Conservation (phyloP, 352 stramenopile genomes). For the Globisporangium spinosum region DNA sequence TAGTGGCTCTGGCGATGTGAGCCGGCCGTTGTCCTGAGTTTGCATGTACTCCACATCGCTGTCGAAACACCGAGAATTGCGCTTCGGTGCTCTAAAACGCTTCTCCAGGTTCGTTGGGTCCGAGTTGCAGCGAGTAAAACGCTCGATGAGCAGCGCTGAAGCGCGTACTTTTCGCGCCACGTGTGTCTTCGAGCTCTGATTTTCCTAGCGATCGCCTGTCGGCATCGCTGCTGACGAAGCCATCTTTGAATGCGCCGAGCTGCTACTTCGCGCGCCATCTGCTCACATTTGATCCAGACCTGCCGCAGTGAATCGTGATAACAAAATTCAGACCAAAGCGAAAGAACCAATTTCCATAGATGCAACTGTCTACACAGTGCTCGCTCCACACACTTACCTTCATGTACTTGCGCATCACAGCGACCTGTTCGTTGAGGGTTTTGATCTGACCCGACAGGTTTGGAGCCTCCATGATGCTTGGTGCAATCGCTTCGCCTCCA, state of each 20-base stretch:
- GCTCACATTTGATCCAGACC: slow-evolving; percentile 69
- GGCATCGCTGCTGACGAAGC: slow-evolving; percentile 18
- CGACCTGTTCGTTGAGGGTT: slow-evolving; percentile 43
- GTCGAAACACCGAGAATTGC: slow-evolving; percentile 5
- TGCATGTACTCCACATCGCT: neutral
- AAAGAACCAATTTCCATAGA: neutral
- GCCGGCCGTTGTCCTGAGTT: neutral
- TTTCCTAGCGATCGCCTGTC: slow-evolving; percentile 10
- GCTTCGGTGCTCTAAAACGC: slow-evolving; percentile 4
- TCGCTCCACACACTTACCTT: slow-evolving; percentile 29
- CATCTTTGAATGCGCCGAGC: slow-evolving; percentile 47
- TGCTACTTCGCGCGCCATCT: slow-evolving; percentile 44
- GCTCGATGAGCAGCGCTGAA: neutral
- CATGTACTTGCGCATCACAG: slow-evolving; percentile 66
- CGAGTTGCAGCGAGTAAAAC: neutral
- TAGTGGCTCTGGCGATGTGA: slow-evolving; percentile 3
- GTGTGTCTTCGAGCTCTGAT: slow-evolving; percentile 14
- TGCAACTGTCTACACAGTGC: neutral
- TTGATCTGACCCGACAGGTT: slow-evolving; percentile 23
- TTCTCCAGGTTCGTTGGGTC: slow-evolving; percentile 30
- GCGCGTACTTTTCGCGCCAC: slow-evolving; percentile 20
- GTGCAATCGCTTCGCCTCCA: neutral
- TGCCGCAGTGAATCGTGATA: slow-evolving; percentile 5
- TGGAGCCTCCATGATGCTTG: neutral
- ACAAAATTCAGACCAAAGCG: neutral